Percentiles rank a stretch among this genome's conserved stretches.
These are phyloP conservation scores for Rossbeevera mucosa DNA, from an alignment of 768 basidiomycete species.

Conservation along the genomic window DNA sequence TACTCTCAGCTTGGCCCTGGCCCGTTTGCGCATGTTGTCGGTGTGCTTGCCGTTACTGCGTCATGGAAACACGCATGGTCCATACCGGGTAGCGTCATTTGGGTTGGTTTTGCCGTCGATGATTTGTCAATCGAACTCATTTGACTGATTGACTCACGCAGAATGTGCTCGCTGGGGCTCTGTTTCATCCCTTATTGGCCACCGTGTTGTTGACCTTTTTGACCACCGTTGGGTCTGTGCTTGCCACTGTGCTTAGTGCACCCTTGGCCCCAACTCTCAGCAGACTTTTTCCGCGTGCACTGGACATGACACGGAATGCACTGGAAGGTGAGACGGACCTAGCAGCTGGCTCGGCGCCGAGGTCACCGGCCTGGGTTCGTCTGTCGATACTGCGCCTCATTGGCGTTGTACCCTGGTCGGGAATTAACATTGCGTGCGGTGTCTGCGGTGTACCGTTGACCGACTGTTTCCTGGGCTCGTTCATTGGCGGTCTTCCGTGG, in stretches of 20 bases:
- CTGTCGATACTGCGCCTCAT: conserved; percentile 84
- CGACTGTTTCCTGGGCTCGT: conserved; percentile 76
- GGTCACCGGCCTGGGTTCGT: conserved; percentile 68
- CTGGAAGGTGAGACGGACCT: conserved; percentile 62
- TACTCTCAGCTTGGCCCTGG: conserved; percentile 69
- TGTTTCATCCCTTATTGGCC: conserved; percentile 80
- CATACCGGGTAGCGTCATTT: conserved; percentile 88
- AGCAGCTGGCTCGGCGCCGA: conserved; percentile 33
- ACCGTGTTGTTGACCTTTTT: conserved; percentile 77
- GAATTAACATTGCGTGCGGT: conserved; percentile 94
- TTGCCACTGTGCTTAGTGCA: conserved; percentile 72
- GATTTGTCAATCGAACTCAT: conserved; percentile 1
- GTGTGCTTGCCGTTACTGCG: conserved; percentile 77
- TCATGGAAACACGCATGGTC: conserved; percentile 98
- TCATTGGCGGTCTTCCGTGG: conserved; percentile 84
- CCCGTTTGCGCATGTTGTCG: conserved; percentile 71
- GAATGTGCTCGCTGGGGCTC: conserved; percentile 87
- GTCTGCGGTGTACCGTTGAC: conserved; percentile 75
- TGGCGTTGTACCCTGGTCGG: conserved; percentile 95
- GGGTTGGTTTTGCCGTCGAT: conserved; percentile 48
- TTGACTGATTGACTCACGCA: conserved; percentile 31
- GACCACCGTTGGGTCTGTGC: conserved; percentile 82
- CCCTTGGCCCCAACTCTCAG: conserved; percentile 84
- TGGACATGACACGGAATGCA: conserved; percentile 79
- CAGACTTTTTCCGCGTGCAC: conserved; percentile 75